These are phyloP conservation scores for Hirsutella minnesotensis DNA, from an alignment of 2,329 filamentous ascomycete species.

Conservation along the genomic window DNA sequence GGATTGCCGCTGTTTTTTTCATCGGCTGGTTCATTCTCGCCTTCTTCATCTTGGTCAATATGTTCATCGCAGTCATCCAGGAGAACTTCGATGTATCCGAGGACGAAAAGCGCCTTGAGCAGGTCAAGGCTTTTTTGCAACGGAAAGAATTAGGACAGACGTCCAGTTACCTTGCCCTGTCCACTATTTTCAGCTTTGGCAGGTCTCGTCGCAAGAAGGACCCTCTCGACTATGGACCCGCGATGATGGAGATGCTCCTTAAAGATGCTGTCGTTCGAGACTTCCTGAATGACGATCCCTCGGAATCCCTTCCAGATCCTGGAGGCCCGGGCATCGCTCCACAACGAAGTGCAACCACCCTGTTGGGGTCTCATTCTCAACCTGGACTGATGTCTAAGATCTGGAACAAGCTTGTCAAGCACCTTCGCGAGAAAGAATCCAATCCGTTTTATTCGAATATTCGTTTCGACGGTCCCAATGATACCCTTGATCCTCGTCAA, in stretches of 20 bases:
- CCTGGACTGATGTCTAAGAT: conserved; percentile 47
- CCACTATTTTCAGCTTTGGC: conserved; percentile 55
- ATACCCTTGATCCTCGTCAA: conserved; percentile 69
- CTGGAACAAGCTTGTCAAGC: conserved; percentile 47
- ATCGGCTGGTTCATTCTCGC: conserved; percentile 93
- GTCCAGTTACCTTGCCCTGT: conserved; percentile 63
- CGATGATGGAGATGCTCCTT: conserved; percentile 88
- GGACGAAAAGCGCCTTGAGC: conserved; percentile 92
- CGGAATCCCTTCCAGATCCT: conserved; percentile 16
- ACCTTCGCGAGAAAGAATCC: conserved; percentile 57
- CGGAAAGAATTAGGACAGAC: conserved; percentile 72
- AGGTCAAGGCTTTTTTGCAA: conserved; percentile 89
- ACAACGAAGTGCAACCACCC: conserved; percentile 19
- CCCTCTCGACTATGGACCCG: conserved; percentile 81
- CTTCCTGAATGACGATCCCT: conserved; percentile 70
- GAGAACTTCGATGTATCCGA: conserved; percentile 98
- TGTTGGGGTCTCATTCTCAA: conserved; percentile 32
- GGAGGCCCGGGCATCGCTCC: conserved; percentile 17
- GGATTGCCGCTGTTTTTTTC: conserved; percentile 85
- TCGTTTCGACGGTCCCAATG: conserved; percentile 58
- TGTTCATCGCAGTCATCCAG: conserved; percentile 99
- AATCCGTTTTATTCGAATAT: conserved; percentile 88
- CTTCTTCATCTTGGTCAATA: conserved; percentile 94
- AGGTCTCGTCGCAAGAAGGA: conserved; percentile 55
- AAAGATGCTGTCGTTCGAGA: conserved; percentile 93